Percentiles rank a stretch among this genome's conserved stretches.
Conservation (phyloP, 495 filamentous ascomycete species). For the Neurospora sp. region DNA sequence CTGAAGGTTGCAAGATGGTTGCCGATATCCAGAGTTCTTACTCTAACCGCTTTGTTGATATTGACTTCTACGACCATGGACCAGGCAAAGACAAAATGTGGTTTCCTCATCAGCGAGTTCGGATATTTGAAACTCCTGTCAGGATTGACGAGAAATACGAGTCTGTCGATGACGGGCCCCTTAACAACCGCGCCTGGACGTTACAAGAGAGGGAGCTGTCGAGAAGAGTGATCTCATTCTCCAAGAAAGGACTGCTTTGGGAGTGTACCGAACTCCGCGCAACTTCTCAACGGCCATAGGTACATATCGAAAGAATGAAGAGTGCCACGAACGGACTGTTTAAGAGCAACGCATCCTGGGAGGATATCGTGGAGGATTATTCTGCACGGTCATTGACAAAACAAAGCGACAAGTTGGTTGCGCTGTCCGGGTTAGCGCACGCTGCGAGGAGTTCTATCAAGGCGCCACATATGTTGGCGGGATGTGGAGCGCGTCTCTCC, state of each 20-base stretch:
- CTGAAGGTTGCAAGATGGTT: not conserved
- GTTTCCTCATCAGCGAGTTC: not conserved
- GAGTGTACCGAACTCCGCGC: not conserved
- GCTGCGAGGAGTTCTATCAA: not conserved
- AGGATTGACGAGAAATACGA: too few species aligned
- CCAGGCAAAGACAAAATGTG: not conserved
- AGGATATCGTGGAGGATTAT: not conserved
- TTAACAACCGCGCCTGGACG: not conserved
- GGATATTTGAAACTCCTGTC: not conserved
- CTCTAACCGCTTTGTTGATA: not conserved
- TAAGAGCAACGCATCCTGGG: not conserved
- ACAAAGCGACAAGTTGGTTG: not conserved
- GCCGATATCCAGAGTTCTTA: not conserved
- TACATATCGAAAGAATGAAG: too few species aligned
- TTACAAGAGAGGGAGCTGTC: not conserved
- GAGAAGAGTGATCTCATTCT: not conserved
- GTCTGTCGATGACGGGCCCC: accelerated
- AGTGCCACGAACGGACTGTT: too few species aligned
- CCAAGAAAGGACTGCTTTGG: not conserved
- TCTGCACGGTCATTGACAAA: not conserved
- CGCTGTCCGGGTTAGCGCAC: not conserved
- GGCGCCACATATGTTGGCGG: not conserved
- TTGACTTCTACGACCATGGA: not conserved
- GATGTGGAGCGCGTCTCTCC: not conserved
- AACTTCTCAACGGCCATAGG: not conserved